Conservation (phyloP, 306 rosid genomes). For the Vigna nakashimae region DNA sequence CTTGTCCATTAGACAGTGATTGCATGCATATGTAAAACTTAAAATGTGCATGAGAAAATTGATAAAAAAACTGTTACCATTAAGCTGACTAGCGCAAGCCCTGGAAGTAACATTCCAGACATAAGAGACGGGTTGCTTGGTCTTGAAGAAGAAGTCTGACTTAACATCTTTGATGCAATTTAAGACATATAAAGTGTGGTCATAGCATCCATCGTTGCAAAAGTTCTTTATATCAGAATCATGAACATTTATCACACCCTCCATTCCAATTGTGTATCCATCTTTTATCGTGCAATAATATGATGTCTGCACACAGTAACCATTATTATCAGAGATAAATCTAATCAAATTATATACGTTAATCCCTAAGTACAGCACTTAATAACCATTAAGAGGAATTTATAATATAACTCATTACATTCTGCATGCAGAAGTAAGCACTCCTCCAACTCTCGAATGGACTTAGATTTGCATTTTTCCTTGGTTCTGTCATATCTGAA, state of each 20-base stretch:
- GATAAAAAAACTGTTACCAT: conserved; percentile 31
- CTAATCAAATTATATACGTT: neutral
- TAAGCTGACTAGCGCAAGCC: conserved; percentile 5
- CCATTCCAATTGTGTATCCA: neutral
- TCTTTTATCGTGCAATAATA: neutral
- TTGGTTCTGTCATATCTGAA: conserved; percentile 53
- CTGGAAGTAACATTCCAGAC: conserved; percentile 8
- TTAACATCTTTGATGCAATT: conserved; percentile 51
- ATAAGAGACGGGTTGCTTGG: conserved; percentile 15
- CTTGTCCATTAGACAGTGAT: no score
- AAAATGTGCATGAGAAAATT: no score
- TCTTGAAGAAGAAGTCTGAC: conserved; percentile 47
- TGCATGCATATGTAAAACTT: no score
- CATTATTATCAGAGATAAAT: neutral
- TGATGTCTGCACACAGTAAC: conserved; percentile 10
- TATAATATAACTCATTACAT: conserved; percentile 38
- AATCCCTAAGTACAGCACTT: neutral
- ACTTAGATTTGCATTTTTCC: conserved; percentile 49
- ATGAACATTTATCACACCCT: conserved; percentile 43
- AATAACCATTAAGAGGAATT: neutral
- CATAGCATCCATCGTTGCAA: conserved; percentile 49
- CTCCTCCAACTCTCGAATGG: conserved; percentile 54
- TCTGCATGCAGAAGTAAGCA: conserved; percentile 57
- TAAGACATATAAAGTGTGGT: conserved; percentile 41
- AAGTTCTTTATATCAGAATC: conserved; percentile 15